phyloP scores from a whole-genome alignment of 345 rosid species.

The Brassica cretica region DNA sequence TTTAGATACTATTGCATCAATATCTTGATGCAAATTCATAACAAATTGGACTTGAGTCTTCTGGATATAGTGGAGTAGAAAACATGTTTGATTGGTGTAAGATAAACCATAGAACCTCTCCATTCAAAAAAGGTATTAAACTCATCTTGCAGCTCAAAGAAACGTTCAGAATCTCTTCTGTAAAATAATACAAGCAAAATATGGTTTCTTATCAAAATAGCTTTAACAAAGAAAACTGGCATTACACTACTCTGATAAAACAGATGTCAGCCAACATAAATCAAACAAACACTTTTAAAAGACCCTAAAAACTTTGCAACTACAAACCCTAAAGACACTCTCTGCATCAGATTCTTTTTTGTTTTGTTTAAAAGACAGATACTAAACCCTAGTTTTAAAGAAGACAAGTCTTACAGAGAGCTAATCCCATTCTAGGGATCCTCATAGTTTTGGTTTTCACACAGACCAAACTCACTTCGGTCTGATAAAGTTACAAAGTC shows the following conservation, averaged over 20 bases:
- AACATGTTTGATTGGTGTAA: too few relatives aligned
- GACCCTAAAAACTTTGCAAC: constrained; percentile 18
- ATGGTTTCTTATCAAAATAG: constrained; percentile 7
- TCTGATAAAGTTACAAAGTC: constrained; percentile 26
- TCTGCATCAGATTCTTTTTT: constrained; percentile 17
- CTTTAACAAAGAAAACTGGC: constrained; percentile 2
- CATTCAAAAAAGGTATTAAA: neutral
- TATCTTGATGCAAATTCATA: too few relatives aligned
- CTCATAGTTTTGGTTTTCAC: constrained; percentile 12
- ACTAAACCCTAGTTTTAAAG: constrained; percentile 30
- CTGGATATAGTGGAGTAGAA: too few relatives aligned
- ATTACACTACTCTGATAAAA: constrained; percentile 31
- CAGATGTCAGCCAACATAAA: constrained; percentile 29
- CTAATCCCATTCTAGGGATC: constrained; percentile 19
- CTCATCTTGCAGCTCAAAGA: neutral
- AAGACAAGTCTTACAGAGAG: constrained; percentile 30
- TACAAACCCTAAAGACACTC: constrained; percentile 16
- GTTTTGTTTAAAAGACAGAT: neutral
- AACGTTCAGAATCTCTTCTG: neutral
- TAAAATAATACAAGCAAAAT: neutral
- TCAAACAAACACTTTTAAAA: constrained; percentile 20
- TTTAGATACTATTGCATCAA: too few relatives aligned
- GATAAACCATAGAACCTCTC: neutral
- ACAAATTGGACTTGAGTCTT: too few relatives aligned
- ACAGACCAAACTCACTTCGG: constrained; percentile 33